These are phyloP conservation scores for Trametes meyenii DNA, from an alignment of 768 basidiomycete genomes.

Conservation along the genomic window DNA sequence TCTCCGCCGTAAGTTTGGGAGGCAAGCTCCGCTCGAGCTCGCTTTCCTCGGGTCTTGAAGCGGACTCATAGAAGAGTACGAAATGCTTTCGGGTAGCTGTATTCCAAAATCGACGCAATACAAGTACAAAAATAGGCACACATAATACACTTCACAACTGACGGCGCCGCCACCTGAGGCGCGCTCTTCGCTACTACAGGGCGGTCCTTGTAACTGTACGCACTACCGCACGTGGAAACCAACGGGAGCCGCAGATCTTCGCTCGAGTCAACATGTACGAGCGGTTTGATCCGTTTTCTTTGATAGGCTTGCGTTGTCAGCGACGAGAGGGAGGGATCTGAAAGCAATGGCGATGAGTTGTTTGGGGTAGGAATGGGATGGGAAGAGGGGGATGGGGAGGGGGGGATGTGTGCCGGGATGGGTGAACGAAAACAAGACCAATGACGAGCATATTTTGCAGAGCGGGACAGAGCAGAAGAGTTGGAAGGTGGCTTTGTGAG, in stretches of 20 bases:
- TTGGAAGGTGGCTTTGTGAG: background rate
- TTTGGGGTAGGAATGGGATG: background rate
- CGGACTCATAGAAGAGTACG: no score
- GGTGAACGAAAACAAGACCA: background rate
- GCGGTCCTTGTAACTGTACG: background rate
- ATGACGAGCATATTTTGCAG: background rate
- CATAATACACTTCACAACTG: slow-evolving; percentile 1
- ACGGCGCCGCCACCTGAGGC: background rate
- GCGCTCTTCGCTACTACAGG: background rate
- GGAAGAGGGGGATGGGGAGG: background rate
- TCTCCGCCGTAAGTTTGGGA: no score
- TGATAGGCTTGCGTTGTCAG: background rate
- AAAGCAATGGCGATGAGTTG: background rate
- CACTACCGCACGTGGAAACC: background rate
- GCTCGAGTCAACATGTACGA: slow-evolving; percentile 14
- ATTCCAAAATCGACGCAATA: slow-evolving; percentile 11
- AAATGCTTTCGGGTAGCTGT: background rate
- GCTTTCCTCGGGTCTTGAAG: no score
- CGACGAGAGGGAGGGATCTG: background rate
- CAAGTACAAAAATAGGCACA: slow-evolving; percentile 10
- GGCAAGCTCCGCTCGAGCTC: no score
- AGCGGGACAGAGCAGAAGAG: slow-evolving; percentile 6
- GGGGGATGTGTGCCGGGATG: background rate
- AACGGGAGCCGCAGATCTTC: background rate
- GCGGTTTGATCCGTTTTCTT: background rate